Conservation (phyloP, 2,329 filamentous ascomycete species). For the Clarireedia paspali region DNA sequence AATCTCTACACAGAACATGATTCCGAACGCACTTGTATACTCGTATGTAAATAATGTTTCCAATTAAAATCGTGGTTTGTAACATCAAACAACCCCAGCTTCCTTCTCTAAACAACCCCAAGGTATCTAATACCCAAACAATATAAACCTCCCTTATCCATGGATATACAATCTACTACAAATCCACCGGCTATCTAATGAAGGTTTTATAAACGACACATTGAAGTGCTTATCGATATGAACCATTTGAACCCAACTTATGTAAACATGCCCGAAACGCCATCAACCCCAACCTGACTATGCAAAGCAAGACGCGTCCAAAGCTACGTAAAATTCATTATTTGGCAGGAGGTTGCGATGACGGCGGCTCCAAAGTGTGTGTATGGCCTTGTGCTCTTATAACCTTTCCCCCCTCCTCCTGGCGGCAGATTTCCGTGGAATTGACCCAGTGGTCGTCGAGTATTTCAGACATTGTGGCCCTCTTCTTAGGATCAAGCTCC, state of each 20-base stretch:
- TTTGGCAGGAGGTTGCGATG: slow-evolving; percentile 29
- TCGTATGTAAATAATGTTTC: neutral
- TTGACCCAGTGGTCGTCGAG: slow-evolving; percentile 86
- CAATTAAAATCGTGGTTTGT: neutral
- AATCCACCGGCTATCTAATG: slow-evolving; percentile 8
- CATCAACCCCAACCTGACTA: slow-evolving; percentile 12
- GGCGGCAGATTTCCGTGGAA: slow-evolving; percentile 74
- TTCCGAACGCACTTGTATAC: neutral
- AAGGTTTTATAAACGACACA: slow-evolving; percentile 15
- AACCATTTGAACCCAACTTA: neutral
- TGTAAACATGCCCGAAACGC: slow-evolving; percentile 5
- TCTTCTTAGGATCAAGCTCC: slow-evolving; percentile 73
- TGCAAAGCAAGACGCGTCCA: slow-evolving; percentile 11
- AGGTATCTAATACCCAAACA: slow-evolving; percentile 7
- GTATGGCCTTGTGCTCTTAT: slow-evolving; percentile 69
- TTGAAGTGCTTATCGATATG: slow-evolving; percentile 7
- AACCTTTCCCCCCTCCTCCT: slow-evolving; percentile 69
- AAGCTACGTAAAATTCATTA: slow-evolving; percentile 11
- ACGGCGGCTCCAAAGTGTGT: slow-evolving; percentile 74
- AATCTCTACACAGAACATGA: neutral
- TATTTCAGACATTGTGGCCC: slow-evolving; percentile 81
- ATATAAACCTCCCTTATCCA: slow-evolving; percentile 4
- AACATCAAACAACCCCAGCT: neutral
- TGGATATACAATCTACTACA: slow-evolving; percentile 23
- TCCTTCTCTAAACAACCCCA: slow-evolving; percentile 1